Percentiles rank a stretch among this genome's conserved stretches.
phyloP scores from a whole-genome alignment of 176 grass and related monocot genomes.

The Bothriochloa decipiens region DNA sequence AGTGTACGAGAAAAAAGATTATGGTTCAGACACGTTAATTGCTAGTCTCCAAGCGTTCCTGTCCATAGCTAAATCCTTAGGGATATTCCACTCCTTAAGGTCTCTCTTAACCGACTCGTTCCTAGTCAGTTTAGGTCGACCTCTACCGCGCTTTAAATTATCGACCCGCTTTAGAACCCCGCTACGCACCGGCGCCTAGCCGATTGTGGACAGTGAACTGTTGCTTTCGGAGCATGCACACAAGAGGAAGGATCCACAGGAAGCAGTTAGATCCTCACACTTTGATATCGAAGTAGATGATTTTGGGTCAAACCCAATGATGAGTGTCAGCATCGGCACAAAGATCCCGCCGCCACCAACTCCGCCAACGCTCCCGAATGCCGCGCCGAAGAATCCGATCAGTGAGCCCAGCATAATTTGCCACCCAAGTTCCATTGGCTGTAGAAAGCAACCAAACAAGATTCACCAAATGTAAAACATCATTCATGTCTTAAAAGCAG shows the following conservation, averaged over 20 bases:
- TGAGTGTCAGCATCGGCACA: constrained; percentile 83
- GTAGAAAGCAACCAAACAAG: not conserved
- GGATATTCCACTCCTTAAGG: too few relatives aligned
- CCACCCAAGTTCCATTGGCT: constrained; percentile 75
- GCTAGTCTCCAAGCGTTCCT: too few relatives aligned
- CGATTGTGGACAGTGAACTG: not conserved
- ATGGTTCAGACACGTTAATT: too few relatives aligned
- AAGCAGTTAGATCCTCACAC: constrained; percentile 50
- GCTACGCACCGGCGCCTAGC: too few relatives aligned
- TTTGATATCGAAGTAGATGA: constrained; percentile 83
- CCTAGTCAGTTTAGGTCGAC: too few relatives aligned
- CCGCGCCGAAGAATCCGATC: constrained; percentile 69
- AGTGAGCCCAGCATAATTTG: constrained; percentile 60
- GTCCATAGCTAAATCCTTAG: too few relatives aligned
- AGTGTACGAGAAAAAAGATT: too few relatives aligned
- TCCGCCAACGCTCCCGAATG: constrained; percentile 77
- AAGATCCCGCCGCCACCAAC: constrained; percentile 86
- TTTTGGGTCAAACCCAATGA: constrained; percentile 76
- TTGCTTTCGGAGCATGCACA: constrained; percentile 41
- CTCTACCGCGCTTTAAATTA: too few relatives aligned
- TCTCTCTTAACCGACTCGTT: too few relatives aligned
- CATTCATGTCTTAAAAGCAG: not conserved
- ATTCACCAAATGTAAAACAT: constrained; percentile 23
- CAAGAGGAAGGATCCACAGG: constrained; percentile 6
- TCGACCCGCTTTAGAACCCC: too few relatives aligned